These are phyloP conservation scores for Erodium trifolium DNA, from an alignment of 441 rosid species.

Conservation along the genomic window DNA sequence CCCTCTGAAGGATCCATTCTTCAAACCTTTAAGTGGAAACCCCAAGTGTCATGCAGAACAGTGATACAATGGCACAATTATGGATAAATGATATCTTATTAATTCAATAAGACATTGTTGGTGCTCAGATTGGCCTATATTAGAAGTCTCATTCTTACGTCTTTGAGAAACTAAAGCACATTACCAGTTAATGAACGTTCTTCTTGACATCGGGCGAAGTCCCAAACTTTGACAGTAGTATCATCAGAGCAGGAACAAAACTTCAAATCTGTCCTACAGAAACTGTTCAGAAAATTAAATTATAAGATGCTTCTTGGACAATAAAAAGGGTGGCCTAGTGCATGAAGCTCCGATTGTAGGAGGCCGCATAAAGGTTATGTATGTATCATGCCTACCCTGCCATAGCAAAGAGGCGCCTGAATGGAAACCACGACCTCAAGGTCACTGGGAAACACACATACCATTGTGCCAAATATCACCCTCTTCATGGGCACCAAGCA, in stretches of 20 bases:
- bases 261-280: conserved; percentile 94
- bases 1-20: not conserved
- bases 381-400: too few relatives aligned
- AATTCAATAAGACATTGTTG: not conserved
- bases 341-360: not conserved
- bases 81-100: not conserved
- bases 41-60: not conserved
- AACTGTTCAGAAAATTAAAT: conserved; percentile 44
- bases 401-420: too few relatives aligned
- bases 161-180: conserved; percentile 33
- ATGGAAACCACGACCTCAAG: too few relatives aligned
- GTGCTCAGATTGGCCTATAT: conserved; percentile 2
- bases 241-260: conserved; percentile 98
- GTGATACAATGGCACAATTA: conserved; percentile 2
- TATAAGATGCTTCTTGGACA: conserved; percentile 13
- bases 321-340: not conserved
- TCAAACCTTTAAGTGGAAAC: not conserved
- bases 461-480: not conserved
- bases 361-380: not conserved
- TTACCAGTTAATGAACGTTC: conserved; percentile 89
- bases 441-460: too few relatives aligned
- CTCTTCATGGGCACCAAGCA: not conserved
- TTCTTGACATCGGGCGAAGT: conserved; percentile 86
- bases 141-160: conserved; percentile 11
- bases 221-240: conserved; percentile 96